Conservation (phyloP, 1,284 basidiomycete species). For the Leccinum subrobustum region DNA sequence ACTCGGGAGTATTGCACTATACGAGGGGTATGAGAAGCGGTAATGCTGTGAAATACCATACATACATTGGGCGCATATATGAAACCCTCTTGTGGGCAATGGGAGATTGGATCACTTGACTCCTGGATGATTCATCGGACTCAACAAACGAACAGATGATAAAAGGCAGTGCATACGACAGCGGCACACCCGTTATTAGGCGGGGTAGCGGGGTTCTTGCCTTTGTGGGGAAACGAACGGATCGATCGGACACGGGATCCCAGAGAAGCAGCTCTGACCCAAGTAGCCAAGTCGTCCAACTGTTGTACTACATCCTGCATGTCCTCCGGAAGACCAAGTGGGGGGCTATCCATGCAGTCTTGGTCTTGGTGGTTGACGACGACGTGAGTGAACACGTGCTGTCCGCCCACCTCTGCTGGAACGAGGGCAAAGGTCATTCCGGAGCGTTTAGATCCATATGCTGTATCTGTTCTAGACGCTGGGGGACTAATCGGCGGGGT, state of each 20-base stretch:
- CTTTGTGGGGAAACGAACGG: background rate
- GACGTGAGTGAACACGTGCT: conserved; percentile 18
- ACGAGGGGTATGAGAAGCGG: background rate
- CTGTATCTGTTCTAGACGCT: background rate
- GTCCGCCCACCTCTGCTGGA: conserved; percentile 14
- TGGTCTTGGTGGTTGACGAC: conserved; percentile 7
- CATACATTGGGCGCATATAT: conserved; percentile 31
- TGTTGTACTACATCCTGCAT: conserved; percentile 30
- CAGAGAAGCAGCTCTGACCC: conserved; percentile 28
- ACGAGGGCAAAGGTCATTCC: conserved; percentile 19
- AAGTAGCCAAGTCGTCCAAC: conserved; percentile 31
- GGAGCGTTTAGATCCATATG: conserved; percentile 16
- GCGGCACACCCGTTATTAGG: background rate
- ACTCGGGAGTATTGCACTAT: conserved; percentile 30
- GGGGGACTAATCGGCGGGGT: conserved; percentile 22
- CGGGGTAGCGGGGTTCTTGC: background rate
- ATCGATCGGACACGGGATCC: conserved; percentile 5
- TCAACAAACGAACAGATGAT: background rate
- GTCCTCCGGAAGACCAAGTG: conserved; percentile 27
- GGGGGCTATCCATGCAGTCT: background rate
- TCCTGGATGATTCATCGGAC: conserved; percentile 14
- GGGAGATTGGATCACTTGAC: background rate
- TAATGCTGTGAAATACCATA: background rate
- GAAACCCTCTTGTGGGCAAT: conserved; percentile 12
- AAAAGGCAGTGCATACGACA: conserved; percentile 15